Evolutionary conservation across 768 basidiomycete species (phyloP), one percentile per base, ranked within the genome.

Genomic region (Chalciporus chontae): DNA sequence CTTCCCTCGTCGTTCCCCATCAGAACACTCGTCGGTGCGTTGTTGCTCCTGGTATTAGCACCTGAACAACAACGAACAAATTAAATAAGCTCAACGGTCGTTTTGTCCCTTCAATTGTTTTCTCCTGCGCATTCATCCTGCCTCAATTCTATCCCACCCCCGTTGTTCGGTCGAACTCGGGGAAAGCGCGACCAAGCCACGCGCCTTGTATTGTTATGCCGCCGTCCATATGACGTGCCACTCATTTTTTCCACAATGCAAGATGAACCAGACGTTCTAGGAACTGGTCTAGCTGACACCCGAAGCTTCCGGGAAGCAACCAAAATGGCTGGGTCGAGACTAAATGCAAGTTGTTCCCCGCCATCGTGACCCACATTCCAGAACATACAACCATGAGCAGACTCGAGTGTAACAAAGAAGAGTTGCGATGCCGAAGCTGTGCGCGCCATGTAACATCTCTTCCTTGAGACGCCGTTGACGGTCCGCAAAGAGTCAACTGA

Each of bases 401-500:
- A n/a, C 14, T 15, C n/a, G n/a, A n/a, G n/a, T n/a, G n/a, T n/a
- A 17, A 17, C 14, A 43, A 18, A 23, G 32, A 51, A 43, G 31
- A 41, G 48, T 40, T 54, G 52, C 14, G 40, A 15, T 1, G 1
- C 3, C 7, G 18, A 19, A 47, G 57, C 55, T 52, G 37, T 59
- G 45, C 23, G 15, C 26, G 23, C 36, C 48, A 40, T 18, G 31
- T 19, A 18, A 21, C 27, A 45, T 23, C 23, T 40, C 24, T 41
- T 32, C 18, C 21, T 40, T 41, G 48, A 45, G 50, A 45, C 41
- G 18, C 43, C 39, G 40, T 47, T 37, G 40, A 27, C 31, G 23
- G 39, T 34, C 14, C 38, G 40, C 13, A 26, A 29, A 26, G 15
- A 10, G 36, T 21, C 4, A 4, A 21, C 21, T 21, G 21, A 21